Conservation (phyloP, 495 filamentous ascomycete genomes). For the Penicillium canariense region DNA sequence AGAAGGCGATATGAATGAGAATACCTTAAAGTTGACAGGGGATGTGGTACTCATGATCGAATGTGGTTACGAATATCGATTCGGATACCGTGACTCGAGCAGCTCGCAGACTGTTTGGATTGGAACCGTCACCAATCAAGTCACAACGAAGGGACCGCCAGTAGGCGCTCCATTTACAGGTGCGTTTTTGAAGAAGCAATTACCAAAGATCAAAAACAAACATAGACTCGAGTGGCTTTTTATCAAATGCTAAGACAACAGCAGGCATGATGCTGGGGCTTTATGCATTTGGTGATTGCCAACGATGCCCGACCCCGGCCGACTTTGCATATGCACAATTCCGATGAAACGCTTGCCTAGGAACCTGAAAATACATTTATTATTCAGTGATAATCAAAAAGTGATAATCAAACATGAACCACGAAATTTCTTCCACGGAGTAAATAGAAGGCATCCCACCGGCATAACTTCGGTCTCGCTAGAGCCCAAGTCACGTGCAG, state of each 20-base stretch:
- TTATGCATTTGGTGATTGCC: constrained; percentile 44
- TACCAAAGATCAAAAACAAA: not conserved
- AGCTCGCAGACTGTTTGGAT: constrained; percentile 23
- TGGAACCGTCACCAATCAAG: constrained; percentile 23
- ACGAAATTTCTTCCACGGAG: no score
- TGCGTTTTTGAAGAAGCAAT: not conserved
- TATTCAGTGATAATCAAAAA: no score
- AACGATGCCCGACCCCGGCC: constrained; percentile 37
- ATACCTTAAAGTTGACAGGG: not conserved
- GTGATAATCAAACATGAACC: no score
- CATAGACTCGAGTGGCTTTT: constrained; percentile 13
- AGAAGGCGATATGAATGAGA: constrained; percentile 15
- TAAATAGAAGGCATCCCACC: no score
- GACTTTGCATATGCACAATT: constrained; percentile 41
- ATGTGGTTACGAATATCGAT: constrained; percentile 29
- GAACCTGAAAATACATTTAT: not conserved
- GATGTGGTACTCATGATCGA: constrained; percentile 26
- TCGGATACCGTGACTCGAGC: constrained; percentile 26
- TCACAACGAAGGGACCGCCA: constrained; percentile 30
- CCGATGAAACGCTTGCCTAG: not conserved
- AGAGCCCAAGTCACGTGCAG: not conserved
- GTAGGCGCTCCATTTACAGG: constrained; percentile 41
- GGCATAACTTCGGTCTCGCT: not conserved
- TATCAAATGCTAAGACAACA: not conserved
- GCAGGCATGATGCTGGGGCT: constrained; percentile 40